A percentile compares a stretch with the other conserved stretches of the same genome.
Evolutionary conservation across 139 green algal genomes (phyloP).

Genomic region (Chlorella sp.): DNA sequence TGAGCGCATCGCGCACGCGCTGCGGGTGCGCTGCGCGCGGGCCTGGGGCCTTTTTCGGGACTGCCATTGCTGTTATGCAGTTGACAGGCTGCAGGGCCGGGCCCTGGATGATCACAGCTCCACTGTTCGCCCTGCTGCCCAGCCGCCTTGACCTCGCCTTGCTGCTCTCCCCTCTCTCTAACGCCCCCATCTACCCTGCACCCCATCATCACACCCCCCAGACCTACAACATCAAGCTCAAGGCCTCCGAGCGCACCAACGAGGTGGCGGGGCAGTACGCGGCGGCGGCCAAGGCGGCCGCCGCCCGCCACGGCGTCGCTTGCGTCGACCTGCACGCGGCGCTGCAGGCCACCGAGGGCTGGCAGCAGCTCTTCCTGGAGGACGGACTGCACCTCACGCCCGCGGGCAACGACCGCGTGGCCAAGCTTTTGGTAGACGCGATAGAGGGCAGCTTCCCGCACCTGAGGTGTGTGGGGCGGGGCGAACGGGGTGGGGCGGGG

Average conservation of each 20-base stretch:
- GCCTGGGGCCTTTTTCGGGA: background rate
- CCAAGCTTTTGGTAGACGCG: constrained; percentile 35
- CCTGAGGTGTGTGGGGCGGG: constrained; percentile 38
- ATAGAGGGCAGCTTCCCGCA: constrained; percentile 49
- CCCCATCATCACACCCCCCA: background rate
- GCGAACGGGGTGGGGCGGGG: background rate
- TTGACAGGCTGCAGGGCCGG: background rate
- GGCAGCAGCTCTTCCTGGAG: constrained; percentile 39
- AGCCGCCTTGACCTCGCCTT: background rate
- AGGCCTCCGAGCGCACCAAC: constrained; percentile 54
- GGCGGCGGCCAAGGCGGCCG: constrained; percentile 45
- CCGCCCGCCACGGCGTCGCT: background rate
- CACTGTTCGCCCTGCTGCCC: background rate
- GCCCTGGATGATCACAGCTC: background rate
- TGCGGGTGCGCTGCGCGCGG: constrained; percentile 4
- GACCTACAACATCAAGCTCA: constrained; percentile 27
- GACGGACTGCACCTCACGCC: constrained; percentile 80
- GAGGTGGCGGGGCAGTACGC: constrained; percentile 59
- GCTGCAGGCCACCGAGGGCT: constrained; percentile 53
- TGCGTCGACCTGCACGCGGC: constrained; percentile 63
- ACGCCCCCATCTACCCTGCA: background rate
- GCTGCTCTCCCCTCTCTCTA: background rate
- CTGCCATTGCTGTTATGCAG: background rate
- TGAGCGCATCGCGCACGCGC: constrained; percentile 54
- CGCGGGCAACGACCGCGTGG: constrained; percentile 54